Percentiles rank a stretch among this genome's conserved stretches.
Evolutionary conservation across 2,329 filamentous ascomycete species (phyloP).

Genomic region (Huntiella savannae): DNA sequence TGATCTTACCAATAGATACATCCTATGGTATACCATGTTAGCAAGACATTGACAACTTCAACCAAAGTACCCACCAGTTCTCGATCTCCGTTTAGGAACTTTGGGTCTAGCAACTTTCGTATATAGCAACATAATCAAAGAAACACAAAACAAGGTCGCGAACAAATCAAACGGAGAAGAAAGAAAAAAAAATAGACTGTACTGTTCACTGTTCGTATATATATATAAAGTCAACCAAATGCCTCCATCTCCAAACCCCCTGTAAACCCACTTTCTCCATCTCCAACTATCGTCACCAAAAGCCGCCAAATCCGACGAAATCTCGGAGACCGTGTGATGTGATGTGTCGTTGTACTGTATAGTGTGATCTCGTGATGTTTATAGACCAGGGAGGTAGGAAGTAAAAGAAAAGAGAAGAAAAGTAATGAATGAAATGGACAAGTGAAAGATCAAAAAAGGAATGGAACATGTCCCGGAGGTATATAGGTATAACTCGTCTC

Average conservation of each 20-base stretch:
- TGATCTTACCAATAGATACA: constrained; percentile 9
- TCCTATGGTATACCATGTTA: constrained; percentile 3
- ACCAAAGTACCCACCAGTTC: constrained; percentile 29
- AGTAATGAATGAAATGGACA: too few species aligned
- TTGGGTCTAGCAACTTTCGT: constrained; percentile 38
- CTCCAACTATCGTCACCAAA: too few species aligned
- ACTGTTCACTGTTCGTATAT: neutral
- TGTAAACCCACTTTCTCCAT: too few species aligned
- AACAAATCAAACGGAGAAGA: neutral
- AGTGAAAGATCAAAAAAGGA: too few species aligned
- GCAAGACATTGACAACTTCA: neutral
- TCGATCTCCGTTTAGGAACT: constrained; percentile 38
- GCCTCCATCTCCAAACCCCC: too few species aligned
- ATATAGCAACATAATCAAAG: constrained; percentile 32
- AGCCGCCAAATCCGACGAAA: too few species aligned
- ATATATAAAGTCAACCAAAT: neutral
- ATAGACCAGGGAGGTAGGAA: neutral
- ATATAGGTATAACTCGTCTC: too few species aligned
- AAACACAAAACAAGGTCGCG: neutral
- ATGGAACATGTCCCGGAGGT: too few species aligned
- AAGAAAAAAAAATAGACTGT: neutral
- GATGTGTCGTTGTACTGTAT: neutral
- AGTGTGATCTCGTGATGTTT: neutral
- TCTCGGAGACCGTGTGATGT: too few species aligned
- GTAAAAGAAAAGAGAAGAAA: neutral